Evolutionary conservation across 108 stramenopile genomes (phyloP).

Genomic region (Ochromonas danica): DNA sequence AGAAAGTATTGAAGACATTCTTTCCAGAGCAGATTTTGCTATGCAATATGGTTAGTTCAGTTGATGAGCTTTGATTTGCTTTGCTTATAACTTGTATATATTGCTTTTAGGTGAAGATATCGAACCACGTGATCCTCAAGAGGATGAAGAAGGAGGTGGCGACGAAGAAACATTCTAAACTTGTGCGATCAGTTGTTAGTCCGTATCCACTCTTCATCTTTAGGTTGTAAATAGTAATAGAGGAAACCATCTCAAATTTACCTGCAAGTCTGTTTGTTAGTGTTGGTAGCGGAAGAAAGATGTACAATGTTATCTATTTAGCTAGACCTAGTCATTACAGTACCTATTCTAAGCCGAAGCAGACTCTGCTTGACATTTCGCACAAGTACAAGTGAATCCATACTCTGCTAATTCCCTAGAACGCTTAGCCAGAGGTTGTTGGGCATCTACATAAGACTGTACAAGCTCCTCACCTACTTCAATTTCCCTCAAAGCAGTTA

Average conservation of each 20-base stretch:
- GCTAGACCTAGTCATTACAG: no score
- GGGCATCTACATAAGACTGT: conserved; percentile 69
- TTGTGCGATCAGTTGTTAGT: no score
- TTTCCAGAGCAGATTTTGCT: conserved; percentile 81
- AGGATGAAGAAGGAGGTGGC: neutral
- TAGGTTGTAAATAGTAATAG: no score
- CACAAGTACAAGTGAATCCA: conserved; percentile 71
- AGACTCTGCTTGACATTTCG: no score
- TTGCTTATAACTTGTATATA: neutral
- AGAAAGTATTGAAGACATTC: conserved; percentile 74
- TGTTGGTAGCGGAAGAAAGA: no score
- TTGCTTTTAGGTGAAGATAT: neutral
- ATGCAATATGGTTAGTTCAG: conserved; percentile 74
- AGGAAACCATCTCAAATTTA: no score
- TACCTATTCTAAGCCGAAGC: no score
- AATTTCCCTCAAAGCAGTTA: conserved; percentile 66
- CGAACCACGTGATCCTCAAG: neutral
- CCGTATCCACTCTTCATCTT: no score
- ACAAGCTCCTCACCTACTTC: conserved; percentile 70
- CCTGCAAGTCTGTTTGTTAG: no score
- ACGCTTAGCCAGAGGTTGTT: conserved; percentile 51
- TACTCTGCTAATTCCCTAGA: conserved; percentile 65
- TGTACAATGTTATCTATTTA: no score
- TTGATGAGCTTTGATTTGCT: neutral
- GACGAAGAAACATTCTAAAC: no score